Evolutionary conservation across 805 yeast species (phyloP).

Genomic region (Clavispora asparagi): DNA sequence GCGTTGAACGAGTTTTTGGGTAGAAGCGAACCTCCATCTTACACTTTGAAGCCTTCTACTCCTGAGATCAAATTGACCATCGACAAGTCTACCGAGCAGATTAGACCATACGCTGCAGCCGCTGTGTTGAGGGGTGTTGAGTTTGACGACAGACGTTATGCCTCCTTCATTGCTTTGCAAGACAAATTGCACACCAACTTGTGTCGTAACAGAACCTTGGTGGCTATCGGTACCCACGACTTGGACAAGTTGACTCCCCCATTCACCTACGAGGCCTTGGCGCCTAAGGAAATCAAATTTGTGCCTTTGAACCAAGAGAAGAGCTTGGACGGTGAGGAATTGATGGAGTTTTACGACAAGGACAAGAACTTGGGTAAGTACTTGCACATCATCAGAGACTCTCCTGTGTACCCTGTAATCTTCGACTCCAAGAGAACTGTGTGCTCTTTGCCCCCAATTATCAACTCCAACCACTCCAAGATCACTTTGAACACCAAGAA

Average conservation of each 20-base stretch:
- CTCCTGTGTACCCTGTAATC: slow-evolving; percentile 88
- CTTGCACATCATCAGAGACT: slow-evolving; percentile 80
- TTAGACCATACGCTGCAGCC: slow-evolving; percentile 92
- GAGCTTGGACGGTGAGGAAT: slow-evolving; percentile 65
- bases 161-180: slow-evolving; percentile 91
- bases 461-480: slow-evolving; percentile 88
- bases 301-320: slow-evolving; percentile 69
- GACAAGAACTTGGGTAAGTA: slow-evolving; percentile 88
- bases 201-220: slow-evolving; percentile 95
- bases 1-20: slow-evolving; percentile 90
- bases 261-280: slow-evolving; percentile 80
- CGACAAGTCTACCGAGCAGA: slow-evolving; percentile 62
- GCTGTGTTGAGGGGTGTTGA: slow-evolving; percentile 84
- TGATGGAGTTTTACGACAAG: slow-evolving; percentile 85
- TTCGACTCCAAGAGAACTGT: slow-evolving; percentile 71
- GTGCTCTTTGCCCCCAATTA: slow-evolving; percentile 94
- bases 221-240: slow-evolving; percentile 98
- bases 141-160: slow-evolving; percentile 81
- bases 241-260: slow-evolving; percentile 75
- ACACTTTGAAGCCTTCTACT: slow-evolving; percentile 53
- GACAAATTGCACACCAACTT: slow-evolving; percentile 93
- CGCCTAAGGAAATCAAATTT: slow-evolving; percentile 72
- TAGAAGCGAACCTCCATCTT: slow-evolving; percentile 57
- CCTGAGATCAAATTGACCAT: slow-evolving; percentile 66
- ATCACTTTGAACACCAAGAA: slow-evolving; percentile 79